Evolutionary conservation across 805 yeast species (phyloP), one percentile per base, ranked within the genome.

Genomic region (Schwanniomyces occidentalis): DNA sequence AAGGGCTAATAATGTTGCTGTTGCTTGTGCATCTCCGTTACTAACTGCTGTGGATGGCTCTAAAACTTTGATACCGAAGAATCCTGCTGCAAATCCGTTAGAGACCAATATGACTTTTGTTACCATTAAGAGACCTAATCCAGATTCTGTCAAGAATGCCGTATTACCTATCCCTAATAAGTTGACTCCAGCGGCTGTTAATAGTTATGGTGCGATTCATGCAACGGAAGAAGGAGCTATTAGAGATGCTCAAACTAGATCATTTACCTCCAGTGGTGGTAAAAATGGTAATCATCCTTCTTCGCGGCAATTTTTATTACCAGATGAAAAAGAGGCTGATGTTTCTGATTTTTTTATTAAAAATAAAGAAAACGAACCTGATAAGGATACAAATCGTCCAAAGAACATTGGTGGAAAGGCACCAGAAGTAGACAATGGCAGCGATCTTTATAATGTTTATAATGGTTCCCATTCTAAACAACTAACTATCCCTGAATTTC

Each of bases 61-160:
- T 24, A 52, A 57, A 27, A 38, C 45, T 23, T 61, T 63, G 64
- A 78, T 73, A 39, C 84, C 85, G 3, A 73, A 75, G 16, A 84
- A 84, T 51, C 72, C 77, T 15, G 91, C 91, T 1, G 65, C 77
- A 3, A 80, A 83, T 50, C 93, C 93, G 6, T 56, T 84, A 35
- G 78, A 75, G 32, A 80, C 86, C 1, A 75, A 68, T 30, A 82
- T 80, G 43, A 52, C 79, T 2, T 82, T 78, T 56, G 86, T 84
- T 15, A 80, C 80, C 5, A 83, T 84, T 47, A 84, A 84, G 56
- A 71, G 77, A 44, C 85, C 82, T 1, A 54, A 54, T 17, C 44
- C 48, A 14, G 52, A 49, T 15, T 36, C 47, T 9, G 44, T 46
- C 33, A 28, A 45, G 40, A 39, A 42, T 32, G 32, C 44, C 2